These are phyloP conservation scores for Botrytis porri DNA, from an alignment of 2,329 filamentous ascomycete genomes.

Conservation along the genomic window DNA sequence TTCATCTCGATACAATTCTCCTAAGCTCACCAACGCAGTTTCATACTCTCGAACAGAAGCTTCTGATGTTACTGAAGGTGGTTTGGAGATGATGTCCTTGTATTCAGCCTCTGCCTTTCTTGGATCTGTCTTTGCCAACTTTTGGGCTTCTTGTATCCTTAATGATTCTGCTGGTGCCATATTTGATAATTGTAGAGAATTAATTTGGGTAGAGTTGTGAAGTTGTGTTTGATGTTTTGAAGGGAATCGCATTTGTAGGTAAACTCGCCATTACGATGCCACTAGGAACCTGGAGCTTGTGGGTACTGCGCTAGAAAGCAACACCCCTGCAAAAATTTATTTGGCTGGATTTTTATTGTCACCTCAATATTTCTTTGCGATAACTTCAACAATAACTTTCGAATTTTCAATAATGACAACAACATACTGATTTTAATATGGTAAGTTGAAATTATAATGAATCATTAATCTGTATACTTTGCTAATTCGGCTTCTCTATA, in stretches of 20 bases:
- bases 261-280: constrained; percentile 20
- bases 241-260: constrained; percentile 25
- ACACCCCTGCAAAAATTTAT: constrained; percentile 29
- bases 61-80: constrained; percentile 79
- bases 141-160: constrained; percentile 84
- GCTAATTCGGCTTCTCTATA: constrained; percentile 23
- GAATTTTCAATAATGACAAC: constrained; percentile 23
- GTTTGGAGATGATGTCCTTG: constrained; percentile 83
- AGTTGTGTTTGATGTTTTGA: constrained; percentile 25
- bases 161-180: constrained; percentile 60
- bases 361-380: constrained; percentile 8
- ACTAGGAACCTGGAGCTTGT: constrained; percentile 25
- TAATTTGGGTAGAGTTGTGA: constrained; percentile 16
- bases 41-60: constrained; percentile 89
- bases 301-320: constrained; percentile 27
- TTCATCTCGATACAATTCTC: constrained; percentile 88
- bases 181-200: constrained; percentile 29
- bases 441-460: constrained; percentile 27
- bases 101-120: constrained; percentile 82
- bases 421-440: constrained; percentile 32
- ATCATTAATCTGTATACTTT: background rate
- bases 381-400: background rate
- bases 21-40: constrained; percentile 79
- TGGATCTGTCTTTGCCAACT: constrained; percentile 75
- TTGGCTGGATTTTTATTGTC: constrained; percentile 16